Evolutionary conservation across 2,329 filamentous ascomycete genomes (phyloP), one percentile per base, ranked within the genome.

Genomic region (Leptodontidium sp.): DNA sequence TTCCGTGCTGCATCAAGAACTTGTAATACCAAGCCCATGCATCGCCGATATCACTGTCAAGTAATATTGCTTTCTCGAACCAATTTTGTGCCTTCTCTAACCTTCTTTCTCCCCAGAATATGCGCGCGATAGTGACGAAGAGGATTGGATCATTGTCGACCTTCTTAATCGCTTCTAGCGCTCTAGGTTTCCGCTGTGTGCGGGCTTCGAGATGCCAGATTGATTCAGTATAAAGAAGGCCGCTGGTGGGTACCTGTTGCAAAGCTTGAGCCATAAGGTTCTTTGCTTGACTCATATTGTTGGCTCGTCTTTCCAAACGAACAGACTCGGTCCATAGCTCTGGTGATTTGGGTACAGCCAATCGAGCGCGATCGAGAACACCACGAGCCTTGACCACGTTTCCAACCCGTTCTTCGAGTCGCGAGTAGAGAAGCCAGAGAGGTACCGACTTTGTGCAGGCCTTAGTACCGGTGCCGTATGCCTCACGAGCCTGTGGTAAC

Each of bases 11-110:
- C 74, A 90, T 79, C 72, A 98, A 78, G 79, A 98, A 99, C 80
- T 95, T 94, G 80, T 94, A 96, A 80, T 98, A 99, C 95, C 95
- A 99, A 24, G 94, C 95, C 97, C 97, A 99, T 12, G 90, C 92
- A 82, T 99, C 97, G 62, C 96, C 96, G 62, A 89, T 83, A 79
- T 98, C 94, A 45, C 91, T 89, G 77, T 99, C 94, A 14, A 96
- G 84, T 65, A 97, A 85, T 66, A 98, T 90, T 0, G 96, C 96
- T 81, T 97, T 97, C 81, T 98, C 94, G 80, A 99, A 99, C 96
- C 96, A 99, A 72, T 89, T 94, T 80, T 94, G 92, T 2, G 96
- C 95, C 80, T 98, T 97, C 74, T 98, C 96, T 29, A 99, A 85
- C 78, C 91, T 91, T 66, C 96, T 87, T 82, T 99, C 96, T 11